Evolutionary conservation across 2,329 filamentous ascomycete species (phyloP).

Genomic region (Aspergillus sergii): DNA sequence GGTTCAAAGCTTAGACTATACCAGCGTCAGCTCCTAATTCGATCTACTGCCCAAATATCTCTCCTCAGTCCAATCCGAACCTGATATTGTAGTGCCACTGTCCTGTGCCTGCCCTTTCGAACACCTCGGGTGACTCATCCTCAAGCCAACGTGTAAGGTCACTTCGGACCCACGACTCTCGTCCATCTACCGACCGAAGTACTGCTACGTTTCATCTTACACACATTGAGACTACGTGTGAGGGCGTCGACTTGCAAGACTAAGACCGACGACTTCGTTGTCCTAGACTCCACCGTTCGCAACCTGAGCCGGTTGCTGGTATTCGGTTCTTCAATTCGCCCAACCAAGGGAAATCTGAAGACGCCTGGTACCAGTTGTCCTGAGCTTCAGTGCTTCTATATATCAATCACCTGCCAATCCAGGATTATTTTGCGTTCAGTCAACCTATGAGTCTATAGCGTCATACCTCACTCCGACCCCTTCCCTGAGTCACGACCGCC

Average conservation of each 20-base stretch:
- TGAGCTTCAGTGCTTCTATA: slow-evolving; percentile 24
- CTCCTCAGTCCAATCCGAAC: slow-evolving; percentile 10
- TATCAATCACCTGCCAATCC: slow-evolving; percentile 14
- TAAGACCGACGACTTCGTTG: slow-evolving; percentile 20
- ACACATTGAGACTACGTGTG: slow-evolving; percentile 17
- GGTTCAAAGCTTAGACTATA: slow-evolving; percentile 9
- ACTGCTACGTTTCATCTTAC: slow-evolving; percentile 20
- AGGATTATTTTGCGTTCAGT: slow-evolving; percentile 10
- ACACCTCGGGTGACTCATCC: slow-evolving; percentile 27
- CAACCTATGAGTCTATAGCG: slow-evolving; percentile 34
- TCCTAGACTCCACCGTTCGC: slow-evolving; percentile 16
- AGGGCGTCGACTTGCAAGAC: slow-evolving; percentile 11
- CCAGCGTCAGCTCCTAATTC: slow-evolving; percentile 14
- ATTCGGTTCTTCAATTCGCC: slow-evolving; percentile 26
- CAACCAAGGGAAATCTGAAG: slow-evolving; percentile 20
- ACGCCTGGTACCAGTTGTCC: slow-evolving; percentile 27
- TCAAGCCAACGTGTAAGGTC: slow-evolving; percentile 18
- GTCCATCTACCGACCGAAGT: slow-evolving; percentile 10
- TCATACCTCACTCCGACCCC: slow-evolving; percentile 9
- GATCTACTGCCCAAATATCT: slow-evolving; percentile 14
- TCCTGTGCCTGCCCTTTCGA: slow-evolving; percentile 19
- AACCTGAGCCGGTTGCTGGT: slow-evolving; percentile 28
- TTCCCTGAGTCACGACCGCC: slow-evolving; percentile 35
- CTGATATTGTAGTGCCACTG: slow-evolving; percentile 10
- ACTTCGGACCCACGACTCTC: slow-evolving; percentile 20